Conservation (phyloP, 441 rosid genomes). For the Jatropha podagrica region DNA sequence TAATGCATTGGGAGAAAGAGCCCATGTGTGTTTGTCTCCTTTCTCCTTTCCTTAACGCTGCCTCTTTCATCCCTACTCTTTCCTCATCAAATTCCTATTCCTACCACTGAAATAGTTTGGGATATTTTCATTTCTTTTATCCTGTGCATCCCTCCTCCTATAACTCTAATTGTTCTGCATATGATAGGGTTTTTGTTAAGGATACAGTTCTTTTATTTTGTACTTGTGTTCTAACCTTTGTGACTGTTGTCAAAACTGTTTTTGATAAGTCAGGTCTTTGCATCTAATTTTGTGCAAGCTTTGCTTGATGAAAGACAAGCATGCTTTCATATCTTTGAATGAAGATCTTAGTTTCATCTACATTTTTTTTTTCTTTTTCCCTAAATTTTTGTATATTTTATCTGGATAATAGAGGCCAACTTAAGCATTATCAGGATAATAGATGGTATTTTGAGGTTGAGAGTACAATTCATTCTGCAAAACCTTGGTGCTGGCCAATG, state of each 20-base stretch:
- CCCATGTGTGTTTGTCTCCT: slow-evolving; percentile 99
- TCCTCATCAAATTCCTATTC: slow-evolving; percentile 74
- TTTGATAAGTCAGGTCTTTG: not conserved
- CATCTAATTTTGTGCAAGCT: not conserved
- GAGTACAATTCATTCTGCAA: not conserved
- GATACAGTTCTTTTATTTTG: not conserved
- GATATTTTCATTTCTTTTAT: slow-evolving; percentile 29
- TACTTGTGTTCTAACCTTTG: not conserved
- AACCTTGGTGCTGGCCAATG: not conserved
- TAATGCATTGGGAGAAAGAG: slow-evolving; percentile 99
- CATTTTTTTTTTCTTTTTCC: not conserved
- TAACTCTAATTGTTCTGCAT: slow-evolving; percentile 31
- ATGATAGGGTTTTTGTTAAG: slow-evolving; percentile 9
- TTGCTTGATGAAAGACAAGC: not conserved
- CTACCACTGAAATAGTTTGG: slow-evolving; percentile 42
- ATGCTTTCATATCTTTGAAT: not conserved
- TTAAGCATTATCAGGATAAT: slow-evolving; percentile 5
- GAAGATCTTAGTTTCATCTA: not conserved
- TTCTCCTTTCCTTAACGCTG: slow-evolving; percentile 96
- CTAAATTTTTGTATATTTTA: not conserved
- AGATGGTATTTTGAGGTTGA: not conserved
- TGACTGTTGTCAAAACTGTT: not conserved
- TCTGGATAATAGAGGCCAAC: not conserved
- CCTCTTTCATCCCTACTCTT: slow-evolving; percentile 85
- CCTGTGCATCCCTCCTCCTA: slow-evolving; percentile 29